Base-by-base conservation (phyloP, 805 yeast genomes). In the Ogataea degrootiae region DNA sequence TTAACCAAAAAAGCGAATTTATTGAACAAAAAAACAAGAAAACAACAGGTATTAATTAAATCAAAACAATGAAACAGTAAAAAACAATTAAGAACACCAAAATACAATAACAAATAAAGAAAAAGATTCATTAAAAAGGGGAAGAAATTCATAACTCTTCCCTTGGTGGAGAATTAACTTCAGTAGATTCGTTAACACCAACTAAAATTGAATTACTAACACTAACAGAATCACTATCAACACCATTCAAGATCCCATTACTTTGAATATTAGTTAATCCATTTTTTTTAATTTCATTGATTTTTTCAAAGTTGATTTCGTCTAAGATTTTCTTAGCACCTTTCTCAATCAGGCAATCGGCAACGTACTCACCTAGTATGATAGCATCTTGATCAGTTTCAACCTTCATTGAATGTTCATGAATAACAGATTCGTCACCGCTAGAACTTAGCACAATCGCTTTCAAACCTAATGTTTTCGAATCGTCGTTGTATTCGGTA, bases 281-380 rank as follows among this genome's bases (percentile, higher is more conserved):
- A 26, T 60, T 62, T 46, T 61, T 61, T 53, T 68, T 68, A 37
- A 68, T 65, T 57, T 70, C 64, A 59, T 75, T 73, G 50, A 86
- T 78, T 63, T 77, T 81, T 46, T 80, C 83, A 56, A 82, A 81
- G 60, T 89, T 87, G 55, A 92, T 87, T 54, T 74, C 81, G 57
- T 89, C 94, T 55, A 92, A 75, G 43, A 92, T 92, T 46, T 70
- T 71, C 65, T 85, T 87, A 14, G 96, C 98, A 39, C 99, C 99
- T 50, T 77, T 75, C 16, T 72, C 76, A 39, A 83, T 76, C 70
- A 92, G 74, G 56, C 68, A 70, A 37, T 74, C 71, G 19, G 96
- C 97, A 53, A 94, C 71, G 39, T 72, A 69, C 42, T 71, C 70
- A 46, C 99, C 99, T 39, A 87, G 76, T 31, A 64, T 65, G 52